These are phyloP conservation scores for Athelia psychrophila DNA, from an alignment of 1,284 basidiomycete genomes.

Conservation along the genomic window DNA sequence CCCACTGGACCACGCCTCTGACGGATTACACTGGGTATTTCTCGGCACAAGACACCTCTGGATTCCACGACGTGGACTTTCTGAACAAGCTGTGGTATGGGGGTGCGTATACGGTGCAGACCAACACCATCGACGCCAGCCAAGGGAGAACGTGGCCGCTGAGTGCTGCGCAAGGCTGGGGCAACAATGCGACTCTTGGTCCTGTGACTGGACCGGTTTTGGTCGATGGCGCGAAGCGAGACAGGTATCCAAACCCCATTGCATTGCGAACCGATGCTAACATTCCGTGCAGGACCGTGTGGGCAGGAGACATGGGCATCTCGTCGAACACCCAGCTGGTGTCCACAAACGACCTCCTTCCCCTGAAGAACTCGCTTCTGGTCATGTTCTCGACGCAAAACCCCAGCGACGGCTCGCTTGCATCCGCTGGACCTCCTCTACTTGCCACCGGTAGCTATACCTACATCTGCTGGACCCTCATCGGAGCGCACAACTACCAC, in stretches of 20 bases:
- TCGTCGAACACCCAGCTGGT: conserved; percentile 31
- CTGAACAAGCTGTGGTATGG: conserved; percentile 51
- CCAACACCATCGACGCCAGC: conserved; percentile 42
- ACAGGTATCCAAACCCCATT: conserved; percentile 15
- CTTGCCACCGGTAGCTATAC: conserved; percentile 31
- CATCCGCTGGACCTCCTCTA: conserved; percentile 32
- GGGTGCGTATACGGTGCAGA: conserved; percentile 52
- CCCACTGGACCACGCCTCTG: conserved; percentile 41
- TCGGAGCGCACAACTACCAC: conserved; percentile 43
- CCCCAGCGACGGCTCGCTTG: conserved; percentile 24
- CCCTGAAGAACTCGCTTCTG: conserved; percentile 27
- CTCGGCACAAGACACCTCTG: conserved; percentile 38
- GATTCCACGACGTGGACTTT: conserved; percentile 42
- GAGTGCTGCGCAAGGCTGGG: conserved; percentile 29
- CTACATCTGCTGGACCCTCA: conserved; percentile 44
- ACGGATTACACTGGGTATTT: conserved; percentile 49
- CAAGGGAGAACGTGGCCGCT: conserved; percentile 38
- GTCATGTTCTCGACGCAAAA: conserved; percentile 32
- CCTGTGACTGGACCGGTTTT: conserved; percentile 31
- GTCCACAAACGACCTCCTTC: conserved; percentile 28
- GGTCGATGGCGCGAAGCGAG: conserved; percentile 34
- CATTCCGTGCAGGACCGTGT: not conserved
- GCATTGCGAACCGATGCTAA: not conserved
- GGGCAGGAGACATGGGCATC: conserved; percentile 32
- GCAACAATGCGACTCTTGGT: conserved; percentile 27